Percentiles rank a stretch among this genome's conserved stretches.
These are phyloP conservation scores for Solanum hybrid DNA, from an alignment of 305 asterid species.

Conservation along the genomic window DNA sequence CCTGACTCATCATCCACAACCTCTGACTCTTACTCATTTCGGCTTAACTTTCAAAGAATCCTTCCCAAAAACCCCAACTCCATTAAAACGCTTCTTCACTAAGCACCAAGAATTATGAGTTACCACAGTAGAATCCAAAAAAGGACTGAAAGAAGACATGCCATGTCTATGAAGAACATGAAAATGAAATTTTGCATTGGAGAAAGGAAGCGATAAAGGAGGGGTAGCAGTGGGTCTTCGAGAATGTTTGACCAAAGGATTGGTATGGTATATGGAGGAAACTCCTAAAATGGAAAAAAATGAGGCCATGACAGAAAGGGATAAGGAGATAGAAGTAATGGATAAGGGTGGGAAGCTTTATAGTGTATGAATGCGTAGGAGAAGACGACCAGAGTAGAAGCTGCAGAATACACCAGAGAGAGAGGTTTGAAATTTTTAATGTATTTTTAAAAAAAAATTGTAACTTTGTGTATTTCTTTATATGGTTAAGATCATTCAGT, in stretches of 20 bases:
- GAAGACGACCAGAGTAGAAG: no score
- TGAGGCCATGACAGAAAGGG: constrained; percentile 25
- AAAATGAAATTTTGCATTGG: constrained; percentile 27
- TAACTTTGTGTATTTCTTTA: background rate
- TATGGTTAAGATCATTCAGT: background rate
- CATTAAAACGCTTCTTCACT: constrained; percentile 68
- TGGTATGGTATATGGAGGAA: constrained; percentile 46
- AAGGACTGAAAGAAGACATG: constrained; percentile 1
- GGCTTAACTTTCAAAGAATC: constrained; percentile 28
- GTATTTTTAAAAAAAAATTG: no score
- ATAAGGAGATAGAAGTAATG: constrained; percentile 7
- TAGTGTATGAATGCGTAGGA: background rate
- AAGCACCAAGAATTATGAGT: constrained; percentile 62
- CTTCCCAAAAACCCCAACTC: constrained; percentile 44
- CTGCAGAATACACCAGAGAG: no score
- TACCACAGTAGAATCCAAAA: constrained; percentile 43
- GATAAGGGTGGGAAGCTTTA: constrained; percentile 6
- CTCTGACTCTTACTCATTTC: constrained; percentile 24
- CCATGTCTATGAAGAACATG: background rate
- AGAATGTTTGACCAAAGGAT: constrained; percentile 30
- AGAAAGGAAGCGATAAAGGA: constrained; percentile 25
- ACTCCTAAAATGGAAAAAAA: constrained; percentile 52
- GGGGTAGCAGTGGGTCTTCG: constrained; percentile 26
- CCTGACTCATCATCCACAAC: constrained; percentile 16
- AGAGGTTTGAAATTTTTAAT: no score